These are phyloP conservation scores for Ophiostoma sp. DNA, from an alignment of 2,329 filamentous ascomycete species.

Conservation along the genomic window DNA sequence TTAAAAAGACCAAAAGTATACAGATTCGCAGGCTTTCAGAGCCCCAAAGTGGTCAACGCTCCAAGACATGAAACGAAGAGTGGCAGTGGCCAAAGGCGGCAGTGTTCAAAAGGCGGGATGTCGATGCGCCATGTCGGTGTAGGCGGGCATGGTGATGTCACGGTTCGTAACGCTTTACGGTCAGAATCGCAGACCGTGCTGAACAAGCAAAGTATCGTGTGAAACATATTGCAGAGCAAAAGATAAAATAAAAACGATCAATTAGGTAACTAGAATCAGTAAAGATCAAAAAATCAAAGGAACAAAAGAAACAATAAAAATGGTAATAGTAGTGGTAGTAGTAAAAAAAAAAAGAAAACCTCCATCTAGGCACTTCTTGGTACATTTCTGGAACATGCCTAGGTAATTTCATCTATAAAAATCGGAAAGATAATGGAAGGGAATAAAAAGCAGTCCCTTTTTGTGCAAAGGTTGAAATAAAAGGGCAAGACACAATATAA, in stretches of 20 bases:
- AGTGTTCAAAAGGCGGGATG: not conserved
- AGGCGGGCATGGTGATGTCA: not conserved
- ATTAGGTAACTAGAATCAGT: not conserved
- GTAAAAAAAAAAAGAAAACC: slow-evolving; percentile 12
- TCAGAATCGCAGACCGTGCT: not conserved
- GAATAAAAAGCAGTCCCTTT: slow-evolving; percentile 1
- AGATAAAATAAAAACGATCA: slow-evolving; percentile 7
- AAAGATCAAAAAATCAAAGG: not conserved
- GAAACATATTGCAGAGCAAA: not conserved
- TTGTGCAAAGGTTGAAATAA: slow-evolving; percentile 8
- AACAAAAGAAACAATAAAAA: slow-evolving; percentile 1
- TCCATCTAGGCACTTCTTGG: slow-evolving; percentile 15
- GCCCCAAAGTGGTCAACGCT: not conserved
- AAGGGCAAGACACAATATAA: slow-evolving; percentile 6
- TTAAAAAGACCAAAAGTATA: not conserved
- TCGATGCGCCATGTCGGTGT: not conserved
- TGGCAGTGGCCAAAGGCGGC: not conserved
- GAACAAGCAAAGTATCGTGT: no score
- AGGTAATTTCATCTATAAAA: slow-evolving; percentile 16
- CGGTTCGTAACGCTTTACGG: not conserved
- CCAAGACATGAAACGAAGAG: not conserved
- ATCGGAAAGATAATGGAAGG: slow-evolving; percentile 2
- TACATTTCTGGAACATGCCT: slow-evolving; percentile 13
- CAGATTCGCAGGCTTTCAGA: not conserved
- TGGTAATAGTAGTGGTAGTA: not conserved